phyloP scores from a whole-genome alignment of 192 early-diverging fungal species.

The Podila minutissima region DNA sequence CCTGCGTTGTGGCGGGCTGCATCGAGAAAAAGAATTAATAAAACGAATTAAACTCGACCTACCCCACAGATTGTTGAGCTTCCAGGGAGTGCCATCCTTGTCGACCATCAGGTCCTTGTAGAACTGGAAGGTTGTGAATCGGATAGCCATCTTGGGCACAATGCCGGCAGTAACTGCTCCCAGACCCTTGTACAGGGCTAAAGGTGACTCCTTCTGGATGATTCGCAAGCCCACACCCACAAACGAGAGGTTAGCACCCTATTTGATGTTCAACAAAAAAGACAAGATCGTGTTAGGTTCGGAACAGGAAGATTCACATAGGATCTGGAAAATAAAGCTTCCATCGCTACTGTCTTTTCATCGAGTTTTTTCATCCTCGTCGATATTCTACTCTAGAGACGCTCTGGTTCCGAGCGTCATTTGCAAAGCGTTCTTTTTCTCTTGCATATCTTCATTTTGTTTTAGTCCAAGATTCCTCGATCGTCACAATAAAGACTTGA shows the following conservation, averaged over 20 bases:
- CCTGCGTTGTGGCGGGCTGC: conserved; percentile 6
- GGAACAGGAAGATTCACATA: too few species aligned
- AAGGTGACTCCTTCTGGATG: conserved; percentile 84
- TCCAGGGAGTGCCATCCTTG: conserved; percentile 78
- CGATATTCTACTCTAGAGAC: too few species aligned
- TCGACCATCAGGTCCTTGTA: conserved; percentile 87
- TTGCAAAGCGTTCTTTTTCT: not conserved
- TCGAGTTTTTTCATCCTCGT: too few species aligned
- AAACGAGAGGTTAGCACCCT: conserved; percentile 68
- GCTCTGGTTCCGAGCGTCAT: too few species aligned
- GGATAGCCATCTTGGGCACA: conserved; percentile 99
- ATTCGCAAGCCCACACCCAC: conserved; percentile 88
- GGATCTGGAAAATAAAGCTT: too few species aligned
- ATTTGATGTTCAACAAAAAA: not conserved
- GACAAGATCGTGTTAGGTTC: not conserved
- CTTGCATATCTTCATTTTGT: not conserved
- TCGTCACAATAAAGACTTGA: too few species aligned
- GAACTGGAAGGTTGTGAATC: conserved; percentile 95
- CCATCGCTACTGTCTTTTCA: too few species aligned
- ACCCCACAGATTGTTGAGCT: conserved; percentile 55
- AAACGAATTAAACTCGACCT: conserved; percentile 5
- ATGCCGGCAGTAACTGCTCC: conserved; percentile 97
- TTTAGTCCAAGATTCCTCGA: too few species aligned
- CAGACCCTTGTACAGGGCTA: conserved; percentile 96
- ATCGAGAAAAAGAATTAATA: conserved; percentile 8